Base-by-base conservation (phyloP, 2,329 filamentous ascomycete species). In the Fusarium phyllophilum region DNA sequence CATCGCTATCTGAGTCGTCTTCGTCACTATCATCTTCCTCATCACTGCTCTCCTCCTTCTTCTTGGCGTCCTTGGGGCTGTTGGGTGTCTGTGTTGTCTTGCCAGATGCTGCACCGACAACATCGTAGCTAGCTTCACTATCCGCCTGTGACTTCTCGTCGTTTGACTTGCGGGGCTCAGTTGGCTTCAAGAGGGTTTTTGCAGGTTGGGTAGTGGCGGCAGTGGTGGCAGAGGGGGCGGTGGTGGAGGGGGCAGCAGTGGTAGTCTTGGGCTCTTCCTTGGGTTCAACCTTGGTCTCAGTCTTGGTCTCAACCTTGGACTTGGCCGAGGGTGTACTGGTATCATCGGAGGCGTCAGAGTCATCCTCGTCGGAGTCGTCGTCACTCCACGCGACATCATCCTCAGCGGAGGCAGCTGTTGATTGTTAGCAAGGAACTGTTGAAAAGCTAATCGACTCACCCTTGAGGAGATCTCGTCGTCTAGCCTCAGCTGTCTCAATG, bases 121-220 rank as follows among this genome's bases (percentile, higher is more conserved):
- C 88, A 81, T 99, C 96, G 82, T 99, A 99, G 84, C 95, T 97
- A 24, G 94, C 94, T 78, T 99, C 96, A 81, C 96, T 98, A 78
- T 96, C 96, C 13, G 95, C 91, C 76, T 96, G 93, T 33, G 94
- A 97, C 81, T 96, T 95, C 81, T 95, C 93, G 79, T 97, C 95
- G 78, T 97, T 93, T 33, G 95, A 97, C 78, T 88, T 90, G 54
- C 94, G 91, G 24, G 91, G 85, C 76, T 93, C 90, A 36, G 84
- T 62, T 31, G 91, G 87, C 82, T 94, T 94, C 54, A 90, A 84
- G n/a, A 79, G 80, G 49, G 79, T 79, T 69, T 84, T 79, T 57
- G 81, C 81, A 58, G 84, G 85, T 56, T 91, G 88, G 71, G 91
- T 89, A 10, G 90, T 92, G 10, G 85, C 88, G 17, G 17, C 31